A percentile compares a stretch with the other conserved stretches of the same genome.
phyloP scores from a whole-genome alignment of 2,329 filamentous ascomycete genomes.

The Exophiala sp. region DNA sequence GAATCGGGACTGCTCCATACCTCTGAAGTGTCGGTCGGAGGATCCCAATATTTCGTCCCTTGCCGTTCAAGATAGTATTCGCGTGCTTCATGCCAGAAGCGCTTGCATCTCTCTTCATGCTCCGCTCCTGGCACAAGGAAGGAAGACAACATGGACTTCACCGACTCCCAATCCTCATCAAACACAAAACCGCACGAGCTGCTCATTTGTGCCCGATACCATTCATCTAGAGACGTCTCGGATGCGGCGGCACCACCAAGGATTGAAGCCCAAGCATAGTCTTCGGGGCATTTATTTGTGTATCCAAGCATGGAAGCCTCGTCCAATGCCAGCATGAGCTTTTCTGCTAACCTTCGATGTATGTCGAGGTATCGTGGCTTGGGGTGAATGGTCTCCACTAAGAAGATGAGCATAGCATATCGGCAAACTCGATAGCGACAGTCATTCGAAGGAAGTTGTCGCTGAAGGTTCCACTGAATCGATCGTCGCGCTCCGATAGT shows the following conservation, averaged over 20 bases:
- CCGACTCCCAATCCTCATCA: not conserved
- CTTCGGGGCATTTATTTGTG: not conserved
- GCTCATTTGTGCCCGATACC: constrained; percentile 1
- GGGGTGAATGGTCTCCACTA: not conserved
- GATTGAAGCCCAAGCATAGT: not conserved
- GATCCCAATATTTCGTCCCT: too few species aligned
- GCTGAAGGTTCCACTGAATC: not conserved
- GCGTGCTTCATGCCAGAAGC: constrained; percentile 1
- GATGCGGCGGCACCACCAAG: not conserved
- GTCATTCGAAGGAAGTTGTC: not conserved
- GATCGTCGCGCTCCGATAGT: not conserved
- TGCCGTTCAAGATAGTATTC: not conserved
- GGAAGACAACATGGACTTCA: not conserved
- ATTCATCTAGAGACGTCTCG: not conserved
- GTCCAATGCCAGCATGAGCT: not conserved
- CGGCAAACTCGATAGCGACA: constrained; percentile 1
- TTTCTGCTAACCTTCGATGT: not conserved
- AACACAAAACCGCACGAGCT: not conserved
- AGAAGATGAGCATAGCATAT: not conserved
- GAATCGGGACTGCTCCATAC: too few species aligned
- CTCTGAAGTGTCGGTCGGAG: too few species aligned
- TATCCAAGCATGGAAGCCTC: not conserved
- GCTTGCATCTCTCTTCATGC: not conserved
- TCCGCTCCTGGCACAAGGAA: not conserved
- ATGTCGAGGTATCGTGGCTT: constrained; percentile 2